phyloP scores from a whole-genome alignment of 1,139 yeast species.

The Yamadazyma siamensis region DNA sequence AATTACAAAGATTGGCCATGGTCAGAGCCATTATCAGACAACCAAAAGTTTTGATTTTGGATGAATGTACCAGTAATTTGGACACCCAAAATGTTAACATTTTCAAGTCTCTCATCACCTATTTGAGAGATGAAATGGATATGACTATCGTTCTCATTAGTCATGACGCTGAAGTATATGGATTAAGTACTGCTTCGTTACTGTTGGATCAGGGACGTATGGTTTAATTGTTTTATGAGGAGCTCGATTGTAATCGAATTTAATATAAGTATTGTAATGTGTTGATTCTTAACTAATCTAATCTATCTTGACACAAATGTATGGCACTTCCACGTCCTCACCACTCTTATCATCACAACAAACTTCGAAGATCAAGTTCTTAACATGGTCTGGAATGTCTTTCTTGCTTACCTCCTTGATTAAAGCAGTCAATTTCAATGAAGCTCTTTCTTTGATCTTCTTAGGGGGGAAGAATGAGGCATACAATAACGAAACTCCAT shows the following conservation, averaged over 20 bases:
- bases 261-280: too few species aligned
- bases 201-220: slow-evolving; percentile 9
- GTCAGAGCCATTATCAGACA: slow-evolving; percentile 68
- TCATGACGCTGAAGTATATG: slow-evolving; percentile 59
- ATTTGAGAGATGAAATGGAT: slow-evolving; percentile 24
- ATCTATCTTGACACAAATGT: slow-evolving; percentile 32
- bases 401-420: slow-evolving; percentile 82
- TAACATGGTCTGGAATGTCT: slow-evolving; percentile 71
- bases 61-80: slow-evolving; percentile 78
- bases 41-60: slow-evolving; percentile 64
- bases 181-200: slow-evolving; percentile 39
- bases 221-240: slow-evolving; percentile 1
- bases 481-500: slow-evolving; percentile 83
- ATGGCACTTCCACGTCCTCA: slow-evolving; percentile 95
- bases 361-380: slow-evolving; percentile 78
- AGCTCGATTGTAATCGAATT: too few species aligned
- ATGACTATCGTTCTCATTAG: slow-evolving; percentile 52
- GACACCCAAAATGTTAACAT: slow-evolving; percentile 52
- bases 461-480: slow-evolving; percentile 94
- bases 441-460: slow-evolving; percentile 76
- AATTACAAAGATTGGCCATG: slow-evolving; percentile 70
- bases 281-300: slow-evolving; percentile 1
- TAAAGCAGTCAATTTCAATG: slow-evolving; percentile 64
- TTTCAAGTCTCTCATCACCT: slow-evolving; percentile 40
- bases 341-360: slow-evolving; percentile 91